Percentiles rank a stretch among this genome's conserved stretches.
These are phyloP conservation scores for Zasmidium angulare DNA, from an alignment of 2,329 filamentous ascomycete genomes.

Conservation along the genomic window DNA sequence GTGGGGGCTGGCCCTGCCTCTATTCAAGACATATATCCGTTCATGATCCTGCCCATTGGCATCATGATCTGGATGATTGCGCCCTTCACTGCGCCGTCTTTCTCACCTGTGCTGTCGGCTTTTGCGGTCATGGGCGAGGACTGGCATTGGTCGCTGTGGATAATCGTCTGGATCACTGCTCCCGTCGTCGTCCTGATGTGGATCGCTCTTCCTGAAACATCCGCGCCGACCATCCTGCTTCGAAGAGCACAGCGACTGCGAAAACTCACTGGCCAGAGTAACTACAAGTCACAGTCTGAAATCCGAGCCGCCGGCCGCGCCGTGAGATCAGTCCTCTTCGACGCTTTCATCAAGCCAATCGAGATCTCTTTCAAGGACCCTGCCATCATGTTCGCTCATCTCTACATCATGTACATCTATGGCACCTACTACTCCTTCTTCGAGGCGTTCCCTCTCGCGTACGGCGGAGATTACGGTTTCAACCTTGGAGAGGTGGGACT, in stretches of 20 bases:
- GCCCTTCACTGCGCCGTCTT: slow-evolving; percentile 45
- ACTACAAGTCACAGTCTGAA: slow-evolving; percentile 61
- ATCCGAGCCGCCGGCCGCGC: slow-evolving; percentile 36
- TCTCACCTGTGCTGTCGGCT: slow-evolving; percentile 61
- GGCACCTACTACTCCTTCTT: slow-evolving; percentile 63
- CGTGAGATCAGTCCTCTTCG: slow-evolving; percentile 27
- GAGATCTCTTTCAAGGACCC: slow-evolving; percentile 49
- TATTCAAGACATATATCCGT: slow-evolving; percentile 42
- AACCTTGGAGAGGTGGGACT: slow-evolving; percentile 37
- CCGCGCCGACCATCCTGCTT: slow-evolving; percentile 56
- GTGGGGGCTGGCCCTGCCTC: slow-evolving; percentile 57
- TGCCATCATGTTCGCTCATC: slow-evolving; percentile 60
- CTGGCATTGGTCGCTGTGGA: slow-evolving; percentile 64
- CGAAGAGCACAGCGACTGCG: slow-evolving; percentile 41
- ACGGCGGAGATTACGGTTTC: slow-evolving; percentile 60
- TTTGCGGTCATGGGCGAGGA: slow-evolving; percentile 54
- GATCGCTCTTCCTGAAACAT: slow-evolving; percentile 58
- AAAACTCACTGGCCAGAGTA: slow-evolving; percentile 54
- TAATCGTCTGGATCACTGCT: slow-evolving; percentile 62
- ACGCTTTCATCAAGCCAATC: slow-evolving; percentile 61
- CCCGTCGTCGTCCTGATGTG: slow-evolving; percentile 54
- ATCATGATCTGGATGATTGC: slow-evolving; percentile 44
- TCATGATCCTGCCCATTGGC: slow-evolving; percentile 40
- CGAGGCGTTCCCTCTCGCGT: slow-evolving; percentile 67
- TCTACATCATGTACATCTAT: slow-evolving; percentile 64